These are phyloP conservation scores for Erodium maritimum DNA, from an alignment of 345 rosid species.

Conservation along the genomic window DNA sequence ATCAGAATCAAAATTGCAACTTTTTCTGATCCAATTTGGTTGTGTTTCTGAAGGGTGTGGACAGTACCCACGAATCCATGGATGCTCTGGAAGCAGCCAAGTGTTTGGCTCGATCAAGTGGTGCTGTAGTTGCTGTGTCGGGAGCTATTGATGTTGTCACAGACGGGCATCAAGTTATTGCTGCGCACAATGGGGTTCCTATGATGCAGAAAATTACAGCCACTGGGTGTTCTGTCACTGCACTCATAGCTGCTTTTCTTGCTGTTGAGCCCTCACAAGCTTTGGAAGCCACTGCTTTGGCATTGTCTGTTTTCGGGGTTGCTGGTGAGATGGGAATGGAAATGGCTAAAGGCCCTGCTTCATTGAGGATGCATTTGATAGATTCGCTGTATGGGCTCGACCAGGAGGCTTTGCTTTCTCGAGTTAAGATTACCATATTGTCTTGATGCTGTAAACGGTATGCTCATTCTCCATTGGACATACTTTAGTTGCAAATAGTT, in stretches of 20 bases:
- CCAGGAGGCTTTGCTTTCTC: slow-evolving; percentile 32
- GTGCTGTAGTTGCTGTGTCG: slow-evolving; percentile 61
- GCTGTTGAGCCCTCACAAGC: slow-evolving; percentile 44
- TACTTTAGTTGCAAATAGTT: too few relatives aligned
- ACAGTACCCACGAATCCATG: slow-evolving; percentile 61
- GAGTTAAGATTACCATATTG: slow-evolving; percentile 27
- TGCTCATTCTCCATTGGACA: not conserved
- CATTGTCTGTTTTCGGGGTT: slow-evolving; percentile 65
- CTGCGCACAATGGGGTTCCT: slow-evolving; percentile 64
- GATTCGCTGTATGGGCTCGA: slow-evolving; percentile 65
- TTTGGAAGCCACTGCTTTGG: slow-evolving; percentile 71
- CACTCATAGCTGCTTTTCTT: slow-evolving; percentile 68
- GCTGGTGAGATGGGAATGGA: slow-evolving; percentile 81
- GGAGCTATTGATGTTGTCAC: slow-evolving; percentile 72
- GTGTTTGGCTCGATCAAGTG: slow-evolving; percentile 47
- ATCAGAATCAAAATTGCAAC: too few relatives aligned
- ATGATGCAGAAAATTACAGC: slow-evolving; percentile 89
- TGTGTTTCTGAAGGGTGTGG: slow-evolving; percentile 44
- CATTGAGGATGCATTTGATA: slow-evolving; percentile 66
- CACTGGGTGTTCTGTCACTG: slow-evolving; percentile 70
- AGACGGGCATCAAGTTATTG: slow-evolving; percentile 48
- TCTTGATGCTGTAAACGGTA: slow-evolving; percentile 5
- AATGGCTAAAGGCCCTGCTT: slow-evolving; percentile 72
- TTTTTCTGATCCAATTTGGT: too few relatives aligned
- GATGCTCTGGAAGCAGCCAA: slow-evolving; percentile 85